A percentile compares a stretch with the other conserved stretches of the same genome.
Evolutionary conservation across 345 rosid species (phyloP).

Genomic region (Ceriops tagal): DNA sequence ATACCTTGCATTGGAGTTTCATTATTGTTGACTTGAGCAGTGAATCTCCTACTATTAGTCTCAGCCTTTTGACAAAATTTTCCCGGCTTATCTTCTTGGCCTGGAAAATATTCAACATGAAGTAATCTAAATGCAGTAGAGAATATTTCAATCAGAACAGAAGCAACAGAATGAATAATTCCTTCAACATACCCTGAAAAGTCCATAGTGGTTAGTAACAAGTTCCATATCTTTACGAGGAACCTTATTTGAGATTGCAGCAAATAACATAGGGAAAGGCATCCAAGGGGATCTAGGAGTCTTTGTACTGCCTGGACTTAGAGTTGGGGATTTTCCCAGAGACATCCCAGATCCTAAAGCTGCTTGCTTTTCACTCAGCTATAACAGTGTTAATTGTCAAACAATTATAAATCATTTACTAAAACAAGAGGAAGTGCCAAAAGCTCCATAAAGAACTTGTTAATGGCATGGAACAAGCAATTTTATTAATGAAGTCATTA

Average conservation of each 20-base stretch:
- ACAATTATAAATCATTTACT: background rate
- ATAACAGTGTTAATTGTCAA: conserved; percentile 6
- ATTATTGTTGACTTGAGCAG: conserved; percentile 66
- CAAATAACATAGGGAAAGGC: conserved; percentile 84
- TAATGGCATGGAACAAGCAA: background rate
- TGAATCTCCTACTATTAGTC: conserved; percentile 66
- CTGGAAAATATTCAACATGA: conserved; percentile 28
- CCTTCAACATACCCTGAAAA: conserved; percentile 55
- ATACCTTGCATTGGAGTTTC: conserved; percentile 68
- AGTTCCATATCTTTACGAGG: conserved; percentile 53
- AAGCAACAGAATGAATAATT: background rate
- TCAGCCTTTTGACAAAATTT: conserved; percentile 67
- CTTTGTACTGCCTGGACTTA: conserved; percentile 51
- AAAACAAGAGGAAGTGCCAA: background rate
- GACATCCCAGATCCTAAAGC: conserved; percentile 41
- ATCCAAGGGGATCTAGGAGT: conserved; percentile 89
- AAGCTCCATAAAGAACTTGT: background rate
- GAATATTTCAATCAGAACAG: background rate
- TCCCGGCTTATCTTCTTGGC: conserved; percentile 54
- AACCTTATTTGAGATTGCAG: conserved; percentile 71
- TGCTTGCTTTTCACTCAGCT: conserved; percentile 29
- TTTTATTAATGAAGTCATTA: background rate
- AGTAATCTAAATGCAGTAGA: background rate
- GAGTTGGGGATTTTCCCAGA: conserved; percentile 52
- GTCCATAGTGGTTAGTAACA: conserved; percentile 44